These are phyloP conservation scores for Pythium biforme DNA, from an alignment of 352 stramenopile species.

Conservation along the genomic window DNA sequence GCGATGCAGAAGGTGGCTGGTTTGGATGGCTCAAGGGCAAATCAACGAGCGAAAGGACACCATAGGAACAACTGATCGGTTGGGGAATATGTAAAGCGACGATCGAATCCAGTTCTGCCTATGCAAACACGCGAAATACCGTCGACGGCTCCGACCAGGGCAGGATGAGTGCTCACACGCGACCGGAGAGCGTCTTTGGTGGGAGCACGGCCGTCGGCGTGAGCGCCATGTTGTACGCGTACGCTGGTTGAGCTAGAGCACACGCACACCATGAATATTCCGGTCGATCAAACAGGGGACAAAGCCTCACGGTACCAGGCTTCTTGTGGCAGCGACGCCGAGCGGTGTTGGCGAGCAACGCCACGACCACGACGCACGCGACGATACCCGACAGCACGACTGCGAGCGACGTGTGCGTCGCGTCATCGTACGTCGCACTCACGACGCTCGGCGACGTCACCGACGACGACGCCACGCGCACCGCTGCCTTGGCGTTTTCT, in stretches of 20 bases:
- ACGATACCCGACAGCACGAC: neutral
- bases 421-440: neutral
- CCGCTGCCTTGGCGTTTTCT: constrained; percentile 28
- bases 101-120: no score
- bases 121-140: no score
- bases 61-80: no score
- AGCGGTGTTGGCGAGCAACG: neutral
- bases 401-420: neutral
- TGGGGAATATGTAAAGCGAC: no score
- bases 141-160: no score
- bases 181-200: constrained; percentile 1
- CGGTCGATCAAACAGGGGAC: no score
- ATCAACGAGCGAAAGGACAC: no score
- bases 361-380: neutral
- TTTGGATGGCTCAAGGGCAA: no score
- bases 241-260: neutral
- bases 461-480: neutral
- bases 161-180: neutral
- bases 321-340: constrained; percentile 6
- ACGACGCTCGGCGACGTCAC: neutral
- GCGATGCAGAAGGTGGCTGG: no score
- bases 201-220: constrained; percentile 5
- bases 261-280: neutral
- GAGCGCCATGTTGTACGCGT: neutral
- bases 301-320: neutral